Evolutionary conservation across 768 basidiomycete genomes (phyloP).

Genomic region (Tricholoma saponaceum): DNA sequence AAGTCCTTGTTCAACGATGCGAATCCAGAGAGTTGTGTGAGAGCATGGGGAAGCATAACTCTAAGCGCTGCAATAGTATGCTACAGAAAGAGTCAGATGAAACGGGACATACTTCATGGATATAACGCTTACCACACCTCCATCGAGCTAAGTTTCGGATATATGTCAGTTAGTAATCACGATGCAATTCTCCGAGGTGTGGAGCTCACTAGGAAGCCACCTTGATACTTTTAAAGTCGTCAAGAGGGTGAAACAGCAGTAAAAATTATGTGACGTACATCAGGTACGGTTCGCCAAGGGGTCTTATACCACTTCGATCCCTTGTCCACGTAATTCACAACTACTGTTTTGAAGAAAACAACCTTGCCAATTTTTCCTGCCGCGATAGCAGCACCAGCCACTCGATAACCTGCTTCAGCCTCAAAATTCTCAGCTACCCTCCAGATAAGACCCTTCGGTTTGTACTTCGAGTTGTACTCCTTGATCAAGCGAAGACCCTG

Average conservation of each 20-base stretch:
- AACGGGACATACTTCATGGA: neutral
- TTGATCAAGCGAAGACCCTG: constrained; percentile 61
- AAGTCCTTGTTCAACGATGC: constrained; percentile 67
- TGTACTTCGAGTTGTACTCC: constrained; percentile 58
- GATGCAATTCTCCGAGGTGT: constrained; percentile 2
- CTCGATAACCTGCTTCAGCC: constrained; percentile 54
- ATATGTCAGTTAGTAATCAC: constrained; percentile 2
- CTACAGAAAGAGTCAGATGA: constrained; percentile 26
- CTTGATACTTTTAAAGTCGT: constrained; percentile 52
- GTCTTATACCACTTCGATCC: constrained; percentile 77
- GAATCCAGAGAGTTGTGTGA: constrained; percentile 58
- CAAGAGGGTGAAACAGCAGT: constrained; percentile 1
- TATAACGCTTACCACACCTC: constrained; percentile 57
- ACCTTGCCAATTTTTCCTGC: constrained; percentile 71
- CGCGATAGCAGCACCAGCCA: constrained; percentile 44
- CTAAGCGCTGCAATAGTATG: constrained; percentile 67
- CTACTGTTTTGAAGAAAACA: constrained; percentile 56
- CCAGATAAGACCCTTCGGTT: constrained; percentile 67
- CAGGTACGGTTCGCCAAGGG: constrained; percentile 79
- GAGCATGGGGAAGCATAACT: constrained; percentile 47
- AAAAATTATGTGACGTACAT: constrained; percentile 41
- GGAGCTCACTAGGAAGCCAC: constrained; percentile 71
- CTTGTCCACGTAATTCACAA: constrained; percentile 51
- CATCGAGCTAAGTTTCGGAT: constrained; percentile 52
- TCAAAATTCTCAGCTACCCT: constrained; percentile 39